Evolutionary conservation across 805 yeast species (phyloP).

Genomic region (Candida argentea): DNA sequence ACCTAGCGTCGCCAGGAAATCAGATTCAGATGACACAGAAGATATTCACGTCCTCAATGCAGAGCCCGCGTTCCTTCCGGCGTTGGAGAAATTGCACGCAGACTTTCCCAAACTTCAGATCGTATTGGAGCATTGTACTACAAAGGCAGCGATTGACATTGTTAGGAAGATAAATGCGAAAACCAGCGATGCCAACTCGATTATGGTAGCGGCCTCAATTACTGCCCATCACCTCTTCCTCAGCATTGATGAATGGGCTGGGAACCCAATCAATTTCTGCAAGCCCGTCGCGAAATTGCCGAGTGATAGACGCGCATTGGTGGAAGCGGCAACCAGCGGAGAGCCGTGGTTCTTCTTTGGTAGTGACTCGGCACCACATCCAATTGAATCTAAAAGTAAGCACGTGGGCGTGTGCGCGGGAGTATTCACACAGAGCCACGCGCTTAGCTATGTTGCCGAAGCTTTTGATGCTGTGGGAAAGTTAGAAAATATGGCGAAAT

Average conservation of each 20-base stretch:
- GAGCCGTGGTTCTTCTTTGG: conserved; percentile 92
- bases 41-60: conserved; percentile 90
- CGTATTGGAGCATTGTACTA: conserved; percentile 90
- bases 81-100: conserved; percentile 60
- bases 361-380: conserved; percentile 97
- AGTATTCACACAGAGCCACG: conserved; percentile 83
- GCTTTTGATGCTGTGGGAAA: conserved; percentile 61
- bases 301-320: conserved; percentile 66
- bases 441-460: conserved; percentile 76
- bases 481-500: conserved; percentile 56
- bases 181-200: conserved; percentile 18
- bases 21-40: conserved; percentile 35
- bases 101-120: conserved; percentile 85
- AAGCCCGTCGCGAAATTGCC: conserved; percentile 97
- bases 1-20: conserved; percentile 35
- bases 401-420: conserved; percentile 95
- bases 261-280: conserved; percentile 89
- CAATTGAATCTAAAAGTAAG: conserved; percentile 64
- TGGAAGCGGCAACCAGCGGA: conserved; percentile 86
- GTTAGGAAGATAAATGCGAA: conserved; percentile 53
- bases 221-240: conserved; percentile 91
- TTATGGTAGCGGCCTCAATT: conserved; percentile 80
- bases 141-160: conserved; percentile 76
- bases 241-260: conserved; percentile 94
- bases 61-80: conserved; percentile 87